Percentiles rank a stretch among this genome's conserved stretches.
Evolutionary conservation across 148 eudicot genomes (phyloP).

Genomic region (Rhododendron ferrugineum): DNA sequence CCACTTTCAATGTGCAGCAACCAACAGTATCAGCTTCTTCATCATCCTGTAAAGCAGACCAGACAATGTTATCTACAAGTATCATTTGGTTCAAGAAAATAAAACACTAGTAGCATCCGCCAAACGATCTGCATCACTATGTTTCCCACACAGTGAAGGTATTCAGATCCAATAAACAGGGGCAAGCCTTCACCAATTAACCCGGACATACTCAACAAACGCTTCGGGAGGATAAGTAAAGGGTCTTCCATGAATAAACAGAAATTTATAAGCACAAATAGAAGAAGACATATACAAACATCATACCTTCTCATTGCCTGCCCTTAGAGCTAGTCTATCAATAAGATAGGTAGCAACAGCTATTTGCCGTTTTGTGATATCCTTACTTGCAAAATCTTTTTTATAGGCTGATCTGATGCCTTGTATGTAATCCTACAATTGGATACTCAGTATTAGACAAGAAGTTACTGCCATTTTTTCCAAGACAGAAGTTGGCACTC

Average conservation of each 20-base stretch:
- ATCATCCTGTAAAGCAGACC: constrained; percentile 63
- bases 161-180: not conserved
- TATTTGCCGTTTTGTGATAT: constrained; percentile 64
- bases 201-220: not conserved
- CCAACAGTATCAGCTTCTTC: constrained; percentile 99
- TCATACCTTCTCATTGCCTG: constrained; percentile 96
- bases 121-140: not conserved
- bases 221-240: not conserved
- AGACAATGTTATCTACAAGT: not conserved
- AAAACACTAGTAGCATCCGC: not conserved
- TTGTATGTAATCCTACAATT: constrained; percentile 67
- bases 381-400: constrained; percentile 64
- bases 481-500: not conserved
- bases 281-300: not conserved
- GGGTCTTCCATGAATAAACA: not conserved
- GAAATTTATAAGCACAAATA: not conserved
- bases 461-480: not conserved
- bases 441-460: not conserved
- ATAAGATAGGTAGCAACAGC: constrained; percentile 98
- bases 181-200: not conserved
- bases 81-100: not conserved
- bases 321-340: constrained; percentile 96
- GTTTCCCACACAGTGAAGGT: not conserved
- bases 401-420: constrained; percentile 78
- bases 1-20: constrained; percentile 96